Evolutionary conservation across 805 yeast species (phyloP), one percentile per base, ranked within the genome.

Genomic region (Yamadazyma akitaensis): DNA sequence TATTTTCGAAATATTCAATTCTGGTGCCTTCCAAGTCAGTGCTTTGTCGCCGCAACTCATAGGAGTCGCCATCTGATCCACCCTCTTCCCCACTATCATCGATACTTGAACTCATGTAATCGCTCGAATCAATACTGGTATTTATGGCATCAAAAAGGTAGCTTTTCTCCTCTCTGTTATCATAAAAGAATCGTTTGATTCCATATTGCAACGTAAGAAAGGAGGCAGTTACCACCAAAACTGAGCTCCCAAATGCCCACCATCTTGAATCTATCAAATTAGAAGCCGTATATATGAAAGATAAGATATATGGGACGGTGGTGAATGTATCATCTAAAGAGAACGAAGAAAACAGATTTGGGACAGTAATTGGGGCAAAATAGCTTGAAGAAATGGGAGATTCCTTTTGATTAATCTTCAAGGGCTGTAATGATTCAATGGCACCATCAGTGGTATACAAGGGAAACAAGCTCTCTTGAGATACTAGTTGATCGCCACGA

Each of bases 1-100:
- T 16, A n/a, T 16, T n/a, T 16, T 38, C 41, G 10, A 38, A 38
- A 4, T 25, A 18, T 25, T 38, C 41, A 16, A 49, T 40, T 19
- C 44, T 42, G 11, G 43, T 21, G 5, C 37, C 43, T 2, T 34
- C 41, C 13, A 48, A 18, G 30, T 48, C 44, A 14, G 46, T 39
- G 26, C 48, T 48, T 12, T 48, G 48, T 13, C 41, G 41, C 13
- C 33, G 32, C 32, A 38, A 26, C 10, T 19, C 10, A 31, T 38
- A 38, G 8, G 30, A 14, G 18, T 13, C 21, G 25, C 25, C 33
- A 14, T 26, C 3, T 10, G 16, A 5, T n/a, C 21, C 19, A 14
- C 7, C 19, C 8, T 12, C 14, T 11, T 26, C 26, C 7, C 19
- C 6, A 14, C 19, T 14, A n/a, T 26, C 32, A 16, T 17, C 33